A percentile compares a stretch with the other conserved stretches of the same genome.
phyloP scores from a whole-genome alignment of 2,329 filamentous ascomycete species.

The Cyclaneusma minus region DNA sequence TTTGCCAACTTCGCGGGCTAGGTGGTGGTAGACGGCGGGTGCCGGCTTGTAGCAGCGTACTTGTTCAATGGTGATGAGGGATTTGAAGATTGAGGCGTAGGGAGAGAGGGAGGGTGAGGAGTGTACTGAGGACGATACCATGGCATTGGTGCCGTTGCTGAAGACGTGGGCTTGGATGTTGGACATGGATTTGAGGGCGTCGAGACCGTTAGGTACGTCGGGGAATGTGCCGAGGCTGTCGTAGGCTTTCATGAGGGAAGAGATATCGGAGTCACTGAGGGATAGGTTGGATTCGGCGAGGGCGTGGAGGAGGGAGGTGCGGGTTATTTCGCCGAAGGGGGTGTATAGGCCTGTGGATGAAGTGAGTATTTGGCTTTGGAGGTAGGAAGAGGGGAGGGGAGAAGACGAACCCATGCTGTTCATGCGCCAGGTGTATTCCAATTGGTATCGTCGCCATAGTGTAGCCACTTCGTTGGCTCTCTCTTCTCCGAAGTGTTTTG shows the following conservation, averaged over 20 bases:
- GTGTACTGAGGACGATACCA: constrained; percentile 45
- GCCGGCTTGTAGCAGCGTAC: constrained; percentile 49
- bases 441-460: constrained; percentile 52
- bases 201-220: constrained; percentile 41
- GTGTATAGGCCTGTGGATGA: constrained; percentile 36
- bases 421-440: constrained; percentile 64
- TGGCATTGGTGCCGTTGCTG: constrained; percentile 50
- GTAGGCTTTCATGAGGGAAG: constrained; percentile 45
- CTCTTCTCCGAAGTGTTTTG: constrained; percentile 38
- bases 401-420: constrained; percentile 53
- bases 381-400: constrained; percentile 3
- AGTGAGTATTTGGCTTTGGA: constrained; percentile 3
- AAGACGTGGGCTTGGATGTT: constrained; percentile 42
- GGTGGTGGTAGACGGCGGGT: constrained; percentile 41
- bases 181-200: constrained; percentile 24
- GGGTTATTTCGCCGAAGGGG: constrained; percentile 47
- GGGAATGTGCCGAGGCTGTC: constrained; percentile 47
- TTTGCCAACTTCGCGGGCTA: constrained; percentile 12
- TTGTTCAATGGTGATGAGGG: constrained; percentile 45
- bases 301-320: constrained; percentile 45
- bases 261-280: constrained; percentile 27
- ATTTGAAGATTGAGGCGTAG: constrained; percentile 29
- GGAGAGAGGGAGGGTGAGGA: constrained; percentile 38
- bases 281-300: constrained; percentile 37
- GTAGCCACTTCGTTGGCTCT: constrained; percentile 39